Evolutionary conservation across 2,329 filamentous ascomycete genomes (phyloP), one percentile per base, ranked within the genome.

Genomic region (Blastomyces parvus): DNA sequence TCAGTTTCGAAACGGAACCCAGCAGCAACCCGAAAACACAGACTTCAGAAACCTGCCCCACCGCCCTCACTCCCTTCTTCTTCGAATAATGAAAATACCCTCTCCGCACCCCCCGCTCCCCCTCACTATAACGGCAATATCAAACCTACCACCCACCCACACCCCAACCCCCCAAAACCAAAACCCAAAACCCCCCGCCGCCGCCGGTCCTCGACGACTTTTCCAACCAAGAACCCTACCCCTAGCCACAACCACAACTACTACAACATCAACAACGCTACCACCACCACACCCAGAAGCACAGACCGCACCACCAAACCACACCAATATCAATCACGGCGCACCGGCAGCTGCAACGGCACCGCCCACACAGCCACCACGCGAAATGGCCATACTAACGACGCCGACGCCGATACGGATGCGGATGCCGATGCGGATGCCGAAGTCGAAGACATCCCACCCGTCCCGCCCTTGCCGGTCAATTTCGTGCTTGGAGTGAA

Each of bases 401-500:
- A 38, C 36, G 36, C 8, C 36, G 69, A 52, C 61, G 59, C 66
- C 62, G 70, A 73, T 19, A 5, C 30, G 3, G 1, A 30, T 30
- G 30, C 30, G 1, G 7, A 40, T 14, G 38, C 9, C 38, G 69
- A 52, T 62, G 59, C 66, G n/a, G n/a, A n/a, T n/a, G n/a, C n/a
- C n/a, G n/a, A n/a, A n/a, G n/a, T n/a, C 62, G 70, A 73, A 14
- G 71, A 75, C 57, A 73, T 78, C 59, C 76, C 76, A 2, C 76
- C 76, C 17, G 75, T 78, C 1, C 76, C 76, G 19, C 75, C 75
- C 1, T 65, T 78, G 0, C 76, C 76, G 0, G 62, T 66, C 70
- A 14, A 68, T 69, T 61, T 62, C 62, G n/a, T 66, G 63, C 2
- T 62, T 65, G 19, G 70, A 66, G 2, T 69, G 63, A 53, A 13